Percentiles rank a stretch among this genome's conserved stretches.
These are phyloP conservation scores for Thalassiosira profunda DNA, from an alignment of 108 stramenopile genomes.

Conservation along the genomic window DNA sequence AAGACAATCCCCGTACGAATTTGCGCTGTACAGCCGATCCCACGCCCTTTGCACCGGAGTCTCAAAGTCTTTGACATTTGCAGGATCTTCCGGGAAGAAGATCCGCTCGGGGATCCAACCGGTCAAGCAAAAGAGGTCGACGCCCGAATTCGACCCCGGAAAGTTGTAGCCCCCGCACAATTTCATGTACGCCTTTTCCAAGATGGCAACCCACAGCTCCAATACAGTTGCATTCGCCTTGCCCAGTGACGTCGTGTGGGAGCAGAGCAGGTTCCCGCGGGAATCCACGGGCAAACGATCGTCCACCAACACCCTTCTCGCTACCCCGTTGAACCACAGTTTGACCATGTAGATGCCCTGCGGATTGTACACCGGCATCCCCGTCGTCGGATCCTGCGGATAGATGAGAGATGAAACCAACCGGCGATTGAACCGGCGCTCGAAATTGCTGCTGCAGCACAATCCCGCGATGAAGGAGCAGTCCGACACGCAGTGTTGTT, in stretches of 20 bases:
- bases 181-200: conserved; percentile 98
- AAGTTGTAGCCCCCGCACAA: conserved; percentile 94
- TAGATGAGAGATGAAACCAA: conserved; percentile 81
- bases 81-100: conserved; percentile 63
- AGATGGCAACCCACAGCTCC: conserved; percentile 93
- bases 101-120: conserved; percentile 96
- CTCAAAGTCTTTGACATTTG: conserved; percentile 65
- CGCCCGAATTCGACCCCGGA: conserved; percentile 92
- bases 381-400: conserved; percentile 66
- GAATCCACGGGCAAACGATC: conserved; percentile 89
- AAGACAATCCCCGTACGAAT: conserved; percentile 86
- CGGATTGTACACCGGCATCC: conserved; percentile 85
- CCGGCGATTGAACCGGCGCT: conserved; percentile 68
- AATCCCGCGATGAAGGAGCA: conserved; percentile 95
- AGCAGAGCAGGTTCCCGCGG: conserved; percentile 80
- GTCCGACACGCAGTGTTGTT: conserved; percentile 89
- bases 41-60: conserved; percentile 81
- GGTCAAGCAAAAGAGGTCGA: conserved; percentile 91
- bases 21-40: conserved; percentile 79
- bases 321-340: conserved; percentile 93
- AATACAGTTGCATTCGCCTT: conserved; percentile 25
- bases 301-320: conserved; percentile 89
- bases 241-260: conserved; percentile 43
- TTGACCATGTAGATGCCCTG: conserved; percentile 94
- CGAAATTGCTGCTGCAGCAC: conserved; percentile 88